Evolutionary conservation across 768 basidiomycete species (phyloP).

Genomic region (Amanita molliuscula): DNA sequence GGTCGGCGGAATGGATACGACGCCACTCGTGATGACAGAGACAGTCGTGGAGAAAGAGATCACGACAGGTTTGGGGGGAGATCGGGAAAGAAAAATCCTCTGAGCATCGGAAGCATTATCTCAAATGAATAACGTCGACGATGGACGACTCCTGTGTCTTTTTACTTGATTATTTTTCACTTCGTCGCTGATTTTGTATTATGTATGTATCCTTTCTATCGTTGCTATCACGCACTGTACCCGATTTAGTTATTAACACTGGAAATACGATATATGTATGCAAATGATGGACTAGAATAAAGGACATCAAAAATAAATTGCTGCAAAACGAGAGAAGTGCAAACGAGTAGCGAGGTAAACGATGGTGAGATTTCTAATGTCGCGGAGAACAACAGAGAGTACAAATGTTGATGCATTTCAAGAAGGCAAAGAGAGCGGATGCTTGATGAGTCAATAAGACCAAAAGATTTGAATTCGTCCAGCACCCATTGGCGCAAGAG

Average conservation of each 20-base stretch:
- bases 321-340: neutral
- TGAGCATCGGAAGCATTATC: slow-evolving; percentile 66
- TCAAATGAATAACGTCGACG: slow-evolving; percentile 26
- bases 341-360: neutral
- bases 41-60: slow-evolving; percentile 13
- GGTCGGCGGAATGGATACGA: slow-evolving; percentile 20
- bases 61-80: slow-evolving; percentile 7
- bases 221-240: too few relatives aligned
- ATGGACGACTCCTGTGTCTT: too few relatives aligned
- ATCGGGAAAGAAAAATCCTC: slow-evolving; percentile 49
- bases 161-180: too few relatives aligned
- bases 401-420: neutral
- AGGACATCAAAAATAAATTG: neutral
- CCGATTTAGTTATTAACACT: neutral
- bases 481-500: slow-evolving; percentile 16
- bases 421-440: neutral
- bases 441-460: slow-evolving; percentile 1
- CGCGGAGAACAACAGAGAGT: neutral
- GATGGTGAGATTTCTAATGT: neutral
- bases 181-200: neutral
- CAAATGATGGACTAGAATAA: neutral
- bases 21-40: slow-evolving; percentile 12
- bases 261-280: neutral
- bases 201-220: neutral
- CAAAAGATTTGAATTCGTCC: slow-evolving; percentile 17